These are phyloP conservation scores for Arthrobotrys iridis DNA, from an alignment of 2,329 filamentous ascomycete genomes.

Conservation along the genomic window DNA sequence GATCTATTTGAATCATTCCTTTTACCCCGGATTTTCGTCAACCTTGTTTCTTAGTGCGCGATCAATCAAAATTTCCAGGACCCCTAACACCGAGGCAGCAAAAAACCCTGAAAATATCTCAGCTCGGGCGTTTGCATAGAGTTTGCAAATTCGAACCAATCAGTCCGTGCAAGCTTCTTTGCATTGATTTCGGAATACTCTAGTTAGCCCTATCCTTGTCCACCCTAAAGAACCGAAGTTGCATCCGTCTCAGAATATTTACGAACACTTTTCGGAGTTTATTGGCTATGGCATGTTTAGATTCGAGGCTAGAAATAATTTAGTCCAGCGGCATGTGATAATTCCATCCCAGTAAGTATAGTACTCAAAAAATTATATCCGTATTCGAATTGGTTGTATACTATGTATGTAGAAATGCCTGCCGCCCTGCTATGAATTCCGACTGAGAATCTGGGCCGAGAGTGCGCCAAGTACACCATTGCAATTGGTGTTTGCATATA, in stretches of 20 bases:
- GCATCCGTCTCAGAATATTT: conserved; percentile 24
- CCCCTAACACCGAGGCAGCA: neutral
- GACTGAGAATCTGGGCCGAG: no score
- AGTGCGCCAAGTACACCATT: no score
- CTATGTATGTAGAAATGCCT: no score
- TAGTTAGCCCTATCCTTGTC: neutral
- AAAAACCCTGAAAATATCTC: conserved; percentile 26
- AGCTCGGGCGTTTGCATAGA: conserved; percentile 13
- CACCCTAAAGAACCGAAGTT: conserved; percentile 3
- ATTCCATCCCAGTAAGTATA: no score
- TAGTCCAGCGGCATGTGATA: no score
- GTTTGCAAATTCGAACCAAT: neutral
- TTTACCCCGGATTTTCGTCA: conserved; percentile 31
- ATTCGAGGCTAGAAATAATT: no score
- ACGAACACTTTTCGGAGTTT: neutral
- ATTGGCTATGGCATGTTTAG: neutral
- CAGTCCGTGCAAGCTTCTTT: neutral
- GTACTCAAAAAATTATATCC: no score
- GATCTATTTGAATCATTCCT: conserved; percentile 2
- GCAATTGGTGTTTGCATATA: no score
- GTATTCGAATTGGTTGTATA: no score
- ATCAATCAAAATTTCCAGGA: neutral
- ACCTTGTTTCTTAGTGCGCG: neutral
- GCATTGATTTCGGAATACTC: conserved; percentile 18
- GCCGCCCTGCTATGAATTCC: no score